phyloP scores from a whole-genome alignment of 257 asterid species.

The Nicotiana otophora region DNA sequence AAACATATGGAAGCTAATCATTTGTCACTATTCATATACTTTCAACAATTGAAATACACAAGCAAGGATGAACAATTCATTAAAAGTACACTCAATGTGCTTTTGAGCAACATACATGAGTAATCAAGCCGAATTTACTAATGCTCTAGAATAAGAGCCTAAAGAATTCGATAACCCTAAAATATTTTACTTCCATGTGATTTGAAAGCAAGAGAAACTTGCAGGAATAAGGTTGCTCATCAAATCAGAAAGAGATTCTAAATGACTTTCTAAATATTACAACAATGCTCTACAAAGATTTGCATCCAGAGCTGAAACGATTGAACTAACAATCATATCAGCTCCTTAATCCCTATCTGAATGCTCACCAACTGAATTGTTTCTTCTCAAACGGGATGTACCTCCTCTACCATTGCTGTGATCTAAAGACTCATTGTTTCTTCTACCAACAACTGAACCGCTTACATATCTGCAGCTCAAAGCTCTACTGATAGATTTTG shows the following conservation, averaged over 20 bases:
- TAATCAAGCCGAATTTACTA: constrained; percentile 4
- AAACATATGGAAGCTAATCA: constrained; percentile 1
- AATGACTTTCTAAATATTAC: neutral
- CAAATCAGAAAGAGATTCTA: constrained; percentile 17
- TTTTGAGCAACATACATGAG: constrained; percentile 15
- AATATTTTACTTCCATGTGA: constrained; percentile 24
- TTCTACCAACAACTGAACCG: constrained; percentile 31
- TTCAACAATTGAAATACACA: constrained; percentile 19
- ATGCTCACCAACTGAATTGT: constrained; percentile 25
- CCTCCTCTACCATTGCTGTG: constrained; percentile 30
- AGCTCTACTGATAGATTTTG: constrained; percentile 23
- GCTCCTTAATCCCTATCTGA: constrained; percentile 13
- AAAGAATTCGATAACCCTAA: constrained; percentile 21
- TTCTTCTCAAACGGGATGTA: constrained; percentile 21
- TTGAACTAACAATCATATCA: constrained; percentile 12
- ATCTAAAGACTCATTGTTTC: constrained; percentile 17
- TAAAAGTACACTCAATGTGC: constrained; percentile 20
- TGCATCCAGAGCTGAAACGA: constrained; percentile 23
- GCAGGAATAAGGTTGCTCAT: constrained; percentile 17
- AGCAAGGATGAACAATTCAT: constrained; percentile 20
- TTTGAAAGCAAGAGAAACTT: constrained; percentile 25
- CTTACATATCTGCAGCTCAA: constrained; percentile 47
- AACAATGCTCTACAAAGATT: constrained; percentile 10
- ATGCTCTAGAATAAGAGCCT: constrained; percentile 14
- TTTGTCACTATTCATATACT: constrained; percentile 15